Conservation (phyloP, 192 early-diverging fungal species). For the Backusella sp. region DNA sequence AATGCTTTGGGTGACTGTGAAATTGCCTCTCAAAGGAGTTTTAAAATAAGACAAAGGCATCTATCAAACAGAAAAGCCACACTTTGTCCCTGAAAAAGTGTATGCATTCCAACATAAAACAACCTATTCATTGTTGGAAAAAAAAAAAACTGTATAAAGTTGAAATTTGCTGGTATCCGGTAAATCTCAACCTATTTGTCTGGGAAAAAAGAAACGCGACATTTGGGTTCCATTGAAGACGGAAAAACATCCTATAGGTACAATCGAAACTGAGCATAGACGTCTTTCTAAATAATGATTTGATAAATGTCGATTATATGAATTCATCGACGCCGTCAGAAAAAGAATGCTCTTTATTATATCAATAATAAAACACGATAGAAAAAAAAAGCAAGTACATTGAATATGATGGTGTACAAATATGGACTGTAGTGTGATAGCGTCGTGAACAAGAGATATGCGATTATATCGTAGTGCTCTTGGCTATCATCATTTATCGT, state of each 20-base stretch:
- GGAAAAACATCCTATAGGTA: background rate
- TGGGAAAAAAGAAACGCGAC: background rate
- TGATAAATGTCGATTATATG: no score
- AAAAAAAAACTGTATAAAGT: no score
- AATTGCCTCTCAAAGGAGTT: background rate
- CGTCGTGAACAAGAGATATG: no score
- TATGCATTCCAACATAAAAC: background rate
- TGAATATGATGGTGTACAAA: no score
- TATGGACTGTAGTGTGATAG: background rate
- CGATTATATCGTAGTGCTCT: background rate
- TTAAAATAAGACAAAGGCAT: background rate
- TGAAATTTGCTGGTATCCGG: background rate
- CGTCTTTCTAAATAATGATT: background rate
- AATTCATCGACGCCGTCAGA: no score
- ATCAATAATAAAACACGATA: no score
- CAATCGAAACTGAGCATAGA: background rate
- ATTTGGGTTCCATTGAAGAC: no score
- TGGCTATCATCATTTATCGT: background rate
- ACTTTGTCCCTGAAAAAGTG: background rate
- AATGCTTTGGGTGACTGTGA: background rate
- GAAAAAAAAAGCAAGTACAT: no score
- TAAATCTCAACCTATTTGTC: background rate
- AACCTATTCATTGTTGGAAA: no score
- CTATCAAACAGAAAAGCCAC: background rate
- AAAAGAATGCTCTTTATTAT: background rate